Evolutionary conservation across 1,139 yeast genomes (phyloP).

Genomic region (Magnusiomyces paraingens): DNA sequence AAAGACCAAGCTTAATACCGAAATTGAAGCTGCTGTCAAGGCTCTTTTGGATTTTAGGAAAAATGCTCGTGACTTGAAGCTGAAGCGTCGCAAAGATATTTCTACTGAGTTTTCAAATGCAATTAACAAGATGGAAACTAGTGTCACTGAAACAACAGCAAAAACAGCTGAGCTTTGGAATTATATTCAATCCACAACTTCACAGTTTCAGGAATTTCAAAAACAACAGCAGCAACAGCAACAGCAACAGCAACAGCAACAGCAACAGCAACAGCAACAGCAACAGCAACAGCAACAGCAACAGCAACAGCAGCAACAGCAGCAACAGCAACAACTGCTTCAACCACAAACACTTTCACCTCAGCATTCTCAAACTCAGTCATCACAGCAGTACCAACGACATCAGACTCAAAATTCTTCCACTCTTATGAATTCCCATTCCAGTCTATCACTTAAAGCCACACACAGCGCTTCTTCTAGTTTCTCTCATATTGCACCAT

Average conservation of each 20-base stretch:
- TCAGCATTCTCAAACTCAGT: neutral
- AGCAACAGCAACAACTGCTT: neutral
- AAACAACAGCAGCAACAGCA: slow-evolving; percentile 10
- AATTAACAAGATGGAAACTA: slow-evolving; percentile 32
- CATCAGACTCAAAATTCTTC: neutral
- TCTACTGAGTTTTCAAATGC: slow-evolving; percentile 33
- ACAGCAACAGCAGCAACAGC: neutral
- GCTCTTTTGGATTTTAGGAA: slow-evolving; percentile 17
- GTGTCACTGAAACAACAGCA: slow-evolving; percentile 25
- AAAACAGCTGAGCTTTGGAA: slow-evolving; percentile 15
- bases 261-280: no score
- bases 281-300: neutral
- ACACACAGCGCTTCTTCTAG: neutral
- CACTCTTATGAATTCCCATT: neutral
- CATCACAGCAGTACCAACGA: neutral
- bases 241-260: slow-evolving; percentile 8
- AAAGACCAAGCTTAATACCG: slow-evolving; percentile 16
- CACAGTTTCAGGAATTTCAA: neutral
- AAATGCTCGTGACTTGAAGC: slow-evolving; percentile 18
- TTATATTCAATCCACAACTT: neutral
- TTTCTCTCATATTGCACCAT: neutral
- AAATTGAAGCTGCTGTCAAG: slow-evolving; percentile 19
- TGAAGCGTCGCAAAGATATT: slow-evolving; percentile 21
- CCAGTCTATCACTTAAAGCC: neutral
- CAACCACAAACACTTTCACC: neutral